phyloP scores from a whole-genome alignment of 2,329 filamentous ascomycete genomes.

The Penicillium sp. region DNA sequence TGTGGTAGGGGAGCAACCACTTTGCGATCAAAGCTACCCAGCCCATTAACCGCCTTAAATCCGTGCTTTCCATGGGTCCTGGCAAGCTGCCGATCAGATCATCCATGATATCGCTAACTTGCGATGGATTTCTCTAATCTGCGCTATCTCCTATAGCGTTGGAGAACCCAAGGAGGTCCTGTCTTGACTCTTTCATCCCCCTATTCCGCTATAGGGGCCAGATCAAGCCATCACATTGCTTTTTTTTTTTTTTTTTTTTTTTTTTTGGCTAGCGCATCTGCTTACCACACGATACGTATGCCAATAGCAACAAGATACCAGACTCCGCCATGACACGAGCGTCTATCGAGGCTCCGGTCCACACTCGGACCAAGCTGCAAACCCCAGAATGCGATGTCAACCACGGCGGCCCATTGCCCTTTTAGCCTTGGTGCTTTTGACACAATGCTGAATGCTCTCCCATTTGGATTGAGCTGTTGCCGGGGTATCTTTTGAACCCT shows the following conservation, averaged over 20 bases:
- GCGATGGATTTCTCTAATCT: background rate
- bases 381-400: slow-evolving; percentile 1
- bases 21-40: background rate
- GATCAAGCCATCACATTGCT: background rate
- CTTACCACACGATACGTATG: background rate
- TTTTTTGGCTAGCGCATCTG: background rate
- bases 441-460: background rate
- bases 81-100: background rate
- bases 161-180: background rate
- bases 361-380: slow-evolving; percentile 3
- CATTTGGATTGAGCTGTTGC: background rate
- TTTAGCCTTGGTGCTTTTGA: background rate
- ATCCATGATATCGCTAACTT: background rate
- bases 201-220: background rate
- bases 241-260: too few relatives aligned
- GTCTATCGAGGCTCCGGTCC: background rate
- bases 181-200: background rate
- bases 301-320: background rate
- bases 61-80: background rate
- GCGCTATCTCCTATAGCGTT: background rate
- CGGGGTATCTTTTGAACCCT: slow-evolving; percentile 3
- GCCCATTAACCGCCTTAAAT: background rate
- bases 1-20: background rate
- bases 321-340: background rate
- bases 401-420: background rate